Evolutionary conservation across 495 filamentous ascomycete genomes (phyloP).

Genomic region (Daldinia decipiens): DNA sequence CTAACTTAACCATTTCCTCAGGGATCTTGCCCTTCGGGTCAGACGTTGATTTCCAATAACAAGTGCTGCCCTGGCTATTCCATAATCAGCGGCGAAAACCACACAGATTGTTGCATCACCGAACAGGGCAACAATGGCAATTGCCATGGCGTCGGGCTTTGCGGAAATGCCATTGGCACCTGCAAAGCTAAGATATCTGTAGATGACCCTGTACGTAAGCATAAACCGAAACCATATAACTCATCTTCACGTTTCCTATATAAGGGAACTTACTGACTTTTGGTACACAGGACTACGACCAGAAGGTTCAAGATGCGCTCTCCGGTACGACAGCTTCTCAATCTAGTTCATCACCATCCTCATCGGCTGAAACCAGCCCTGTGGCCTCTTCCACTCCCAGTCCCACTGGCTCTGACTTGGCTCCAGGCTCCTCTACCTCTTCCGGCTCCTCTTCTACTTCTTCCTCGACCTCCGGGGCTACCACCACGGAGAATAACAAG

Average conservation of each 20-base stretch:
- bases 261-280: neutral
- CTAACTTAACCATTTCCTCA: neutral
- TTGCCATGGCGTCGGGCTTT: neutral
- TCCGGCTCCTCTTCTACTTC: neutral
- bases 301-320: neutral
- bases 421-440: neutral
- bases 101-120: conserved; percentile 16
- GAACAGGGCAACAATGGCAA: neutral
- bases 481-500: neutral
- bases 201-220: neutral
- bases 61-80: conserved; percentile 29
- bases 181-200: neutral
- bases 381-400: neutral
- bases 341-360: neutral
- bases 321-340: neutral
- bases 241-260: neutral
- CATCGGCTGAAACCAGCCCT: neutral
- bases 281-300: neutral
- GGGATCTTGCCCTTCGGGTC: conserved; percentile 6
- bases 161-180: neutral
- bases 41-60: conserved; percentile 18
- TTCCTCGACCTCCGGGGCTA: neutral
- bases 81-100: conserved; percentile 5
- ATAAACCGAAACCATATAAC: neutral
- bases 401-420: neutral